These are phyloP conservation scores for Marasmius tenuissimus DNA, from an alignment of 1,284 basidiomycete genomes.

Conservation along the genomic window DNA sequence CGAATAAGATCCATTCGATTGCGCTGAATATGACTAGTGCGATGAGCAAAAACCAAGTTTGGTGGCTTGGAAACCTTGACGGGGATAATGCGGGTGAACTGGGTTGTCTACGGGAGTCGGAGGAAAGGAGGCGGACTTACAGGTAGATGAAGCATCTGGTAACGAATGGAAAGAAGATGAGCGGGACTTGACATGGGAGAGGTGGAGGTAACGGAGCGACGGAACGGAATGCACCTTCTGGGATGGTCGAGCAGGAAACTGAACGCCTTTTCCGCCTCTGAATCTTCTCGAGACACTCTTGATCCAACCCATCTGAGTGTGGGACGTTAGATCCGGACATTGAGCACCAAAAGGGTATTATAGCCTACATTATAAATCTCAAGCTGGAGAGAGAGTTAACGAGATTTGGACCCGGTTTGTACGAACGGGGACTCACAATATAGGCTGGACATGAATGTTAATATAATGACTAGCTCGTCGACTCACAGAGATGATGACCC, in stretches of 20 bases:
- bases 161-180: background rate
- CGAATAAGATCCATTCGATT: conserved; percentile 55
- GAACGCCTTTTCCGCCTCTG: conserved; percentile 58
- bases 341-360: background rate
- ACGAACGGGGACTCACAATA: conserved; percentile 28
- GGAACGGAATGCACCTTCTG: conserved; percentile 40
- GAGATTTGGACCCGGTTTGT: background rate
- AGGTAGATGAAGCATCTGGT: conserved; percentile 78
- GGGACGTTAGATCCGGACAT: background rate
- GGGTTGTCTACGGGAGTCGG: background rate
- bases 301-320: conserved; percentile 45
- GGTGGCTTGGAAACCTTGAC: conserved; percentile 67
- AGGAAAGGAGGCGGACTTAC: conserved; percentile 28
- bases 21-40: conserved; percentile 40
- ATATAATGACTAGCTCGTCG: background rate
- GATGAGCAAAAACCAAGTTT: conserved; percentile 78
- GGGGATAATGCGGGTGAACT: background rate
- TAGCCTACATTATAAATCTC: conserved; percentile 37
- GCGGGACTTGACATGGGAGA: background rate
- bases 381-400: conserved; percentile 25
- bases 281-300: conserved; percentile 45
- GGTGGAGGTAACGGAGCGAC: background rate
- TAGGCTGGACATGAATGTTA: conserved; percentile 22
- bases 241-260: conserved; percentile 84
- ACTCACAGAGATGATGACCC: conserved; percentile 19